Evolutionary conservation across 1,284 basidiomycete genomes (phyloP), one percentile per base, ranked within the genome.

Genomic region (Austropuccinia psidii): DNA sequence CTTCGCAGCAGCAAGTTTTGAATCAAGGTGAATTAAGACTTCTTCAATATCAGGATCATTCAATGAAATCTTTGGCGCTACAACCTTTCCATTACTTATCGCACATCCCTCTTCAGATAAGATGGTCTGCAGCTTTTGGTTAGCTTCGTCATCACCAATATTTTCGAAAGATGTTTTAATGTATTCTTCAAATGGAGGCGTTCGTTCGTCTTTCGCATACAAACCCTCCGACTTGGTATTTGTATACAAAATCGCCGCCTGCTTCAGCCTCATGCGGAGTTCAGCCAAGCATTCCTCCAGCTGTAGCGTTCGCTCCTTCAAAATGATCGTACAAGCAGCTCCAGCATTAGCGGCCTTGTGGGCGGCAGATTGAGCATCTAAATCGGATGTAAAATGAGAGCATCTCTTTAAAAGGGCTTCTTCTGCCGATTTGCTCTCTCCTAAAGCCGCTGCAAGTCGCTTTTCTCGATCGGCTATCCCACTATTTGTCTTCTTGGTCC

Each of bases 351-450:
- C 62, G 43, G 72, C 72, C 24, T 31, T 41, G n/a, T 74, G 72
- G 33, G 72, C 75, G 75, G 86, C 55, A 19, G 75, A 77, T 37
- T 55, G 39, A 66, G 85, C 83, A 24, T 85, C 86, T 24, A 87
- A 85, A 73, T 94, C 90, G 47, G 94, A 85, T 79, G 92, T 90
- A 81, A 95, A 95, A 80, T 95, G 93, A 8, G 93, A 93, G 79
- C 92, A 94, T 35, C 92, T 89, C 79, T 95, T 95, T 70, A 95
- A 84, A 3, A 95, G 84, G 0, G 93, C 93, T 82, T 95, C 91
- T 80, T 94, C 90, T 0, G 91, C 90, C 17, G 77, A 78, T 86
- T 87, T 89, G 84, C 90, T 93, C 72, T 93, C 90, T 75, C 92
- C 91, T 33, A 97, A 86, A 4, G 91, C 89, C 77, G 91, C 86